Base-by-base conservation (phyloP, 192 early-diverging fungal genomes). In the Coemansia erecta region DNA sequence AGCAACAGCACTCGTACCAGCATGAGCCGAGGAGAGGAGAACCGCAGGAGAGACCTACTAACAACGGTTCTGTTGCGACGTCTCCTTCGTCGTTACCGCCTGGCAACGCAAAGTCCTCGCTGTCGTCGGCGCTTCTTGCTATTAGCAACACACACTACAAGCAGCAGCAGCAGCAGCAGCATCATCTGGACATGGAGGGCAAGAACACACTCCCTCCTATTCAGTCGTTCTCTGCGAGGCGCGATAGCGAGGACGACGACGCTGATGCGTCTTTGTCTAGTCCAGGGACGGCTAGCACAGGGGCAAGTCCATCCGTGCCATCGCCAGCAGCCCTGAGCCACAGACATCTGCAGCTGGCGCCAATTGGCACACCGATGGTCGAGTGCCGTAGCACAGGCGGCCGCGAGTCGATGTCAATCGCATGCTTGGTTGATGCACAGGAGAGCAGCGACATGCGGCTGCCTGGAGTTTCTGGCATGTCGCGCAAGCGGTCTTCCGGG, bases 101-200 rank as follows among this genome's bases (percentile, higher is more conserved):
- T 23, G 18, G 17, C 4, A 10, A 10, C 11, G 48, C 8, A 54
- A 12, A 41, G 11, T 63, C 61, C 2, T 47, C 53, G 35, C 70
- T 72, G 23, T 72, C 70, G 13, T 59, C 70, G 3, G 70, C 70
- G 19, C 37, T 72, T n/a, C 58, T 72, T 22, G 70, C 70, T 22
- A 72, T 72, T 17, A 65, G 63, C 43, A 72, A 73, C 63, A 63
- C 63, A 17, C 70, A 73, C 47, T 66, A 73, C 52, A 33, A 64
- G 28, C 64, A 66, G 37, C 60, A 73, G 42, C 48, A 52, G 43
- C 57, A 14, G 10, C 60, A 63, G 37, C 40, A 59, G 17, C 26
- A 42, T n/a, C n/a, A n/a, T n/a, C 5, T 41, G 18, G 24, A 26
- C 13, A 15, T 23, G 44, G 8, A 26, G 17, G 3, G 7, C 18